These are phyloP conservation scores for Eucalyptus paniculata DNA, from an alignment of 345 rosid species.

Conservation along the genomic window DNA sequence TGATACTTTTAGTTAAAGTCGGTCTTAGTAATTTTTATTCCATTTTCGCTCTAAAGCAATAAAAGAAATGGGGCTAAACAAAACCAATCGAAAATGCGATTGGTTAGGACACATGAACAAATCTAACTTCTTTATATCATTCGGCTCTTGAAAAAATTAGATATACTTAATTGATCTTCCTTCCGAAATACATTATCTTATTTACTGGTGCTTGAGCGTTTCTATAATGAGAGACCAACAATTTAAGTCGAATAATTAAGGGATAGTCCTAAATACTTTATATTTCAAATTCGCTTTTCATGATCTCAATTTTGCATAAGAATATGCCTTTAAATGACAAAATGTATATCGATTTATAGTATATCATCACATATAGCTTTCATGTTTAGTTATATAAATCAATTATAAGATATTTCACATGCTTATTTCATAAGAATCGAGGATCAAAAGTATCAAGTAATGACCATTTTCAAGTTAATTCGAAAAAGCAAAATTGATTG, in stretches of 20 bases:
- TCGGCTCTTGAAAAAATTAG: background rate
- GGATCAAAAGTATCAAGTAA: background rate
- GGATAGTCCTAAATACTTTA: background rate
- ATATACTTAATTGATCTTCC: background rate
- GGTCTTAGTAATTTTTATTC: background rate
- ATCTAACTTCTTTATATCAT: background rate
- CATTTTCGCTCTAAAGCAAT: background rate
- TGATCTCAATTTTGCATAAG: background rate
- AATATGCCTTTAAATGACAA: background rate
- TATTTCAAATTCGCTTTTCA: background rate
- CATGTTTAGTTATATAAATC: background rate
- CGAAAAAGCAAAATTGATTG: background rate
- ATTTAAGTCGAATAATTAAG: background rate
- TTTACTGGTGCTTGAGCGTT: background rate
- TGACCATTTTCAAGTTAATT: background rate
- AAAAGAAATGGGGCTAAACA: background rate
- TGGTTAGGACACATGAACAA: background rate
- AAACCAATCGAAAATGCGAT: background rate
- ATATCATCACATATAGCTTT: background rate
- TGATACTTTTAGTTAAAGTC: background rate
- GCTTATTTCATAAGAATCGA: background rate
- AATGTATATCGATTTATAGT: background rate
- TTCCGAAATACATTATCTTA: background rate
- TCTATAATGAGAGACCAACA: background rate
- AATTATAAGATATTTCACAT: background rate